Evolutionary conservation across 2,329 filamentous ascomycete species (phyloP), one percentile per base, ranked within the genome.

Genomic region (Arthroderma sp.): DNA sequence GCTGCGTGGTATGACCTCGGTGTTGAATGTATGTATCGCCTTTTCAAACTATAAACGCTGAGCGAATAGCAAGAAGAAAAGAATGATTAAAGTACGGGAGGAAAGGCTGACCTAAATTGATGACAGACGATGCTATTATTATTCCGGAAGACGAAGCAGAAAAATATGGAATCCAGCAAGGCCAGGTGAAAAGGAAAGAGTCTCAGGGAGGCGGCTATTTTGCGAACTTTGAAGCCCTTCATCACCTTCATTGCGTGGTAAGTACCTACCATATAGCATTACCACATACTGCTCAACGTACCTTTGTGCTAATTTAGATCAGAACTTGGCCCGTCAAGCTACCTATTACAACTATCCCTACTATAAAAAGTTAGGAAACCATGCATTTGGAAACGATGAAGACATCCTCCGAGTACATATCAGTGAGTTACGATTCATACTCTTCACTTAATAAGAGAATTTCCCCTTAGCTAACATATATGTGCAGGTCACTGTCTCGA

Each of bases 301-400:
- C 76, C 0, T 80, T 69, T 48, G 55, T 2, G 60, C 57, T 3
- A 56, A 62, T 32, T 49, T 61, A 1, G 55, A 59, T 30, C 36
- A 47, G 47, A 46, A 51, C 31, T 37, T 48, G 28, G 33, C 49
- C 11, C 45, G 49, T 5, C 37, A 45, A 46, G 59, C 57, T 0
- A 48, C 67, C 67, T 44, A 47, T 31, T 46, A 43, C 36, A 40
- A 49, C 40, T 42, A 45, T 31, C 36, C 38, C 2, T 46, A 51
- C 31, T 50, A 51, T 31, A 38, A 46, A 48, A 54, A 54, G 0
- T 52, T 68, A 28, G 70, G 70, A 3, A 53, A 66, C 22, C 71
- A 74, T 1, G 69, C 74, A 0, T 81, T 80, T 51, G 54, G 56
- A 11, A 79, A 80, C 52, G 65, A 71, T 3, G 73, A 75, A 15